Conservation (phyloP, 2,329 filamentous ascomycete genomes). For the Sporothrix brasiliensis region DNA sequence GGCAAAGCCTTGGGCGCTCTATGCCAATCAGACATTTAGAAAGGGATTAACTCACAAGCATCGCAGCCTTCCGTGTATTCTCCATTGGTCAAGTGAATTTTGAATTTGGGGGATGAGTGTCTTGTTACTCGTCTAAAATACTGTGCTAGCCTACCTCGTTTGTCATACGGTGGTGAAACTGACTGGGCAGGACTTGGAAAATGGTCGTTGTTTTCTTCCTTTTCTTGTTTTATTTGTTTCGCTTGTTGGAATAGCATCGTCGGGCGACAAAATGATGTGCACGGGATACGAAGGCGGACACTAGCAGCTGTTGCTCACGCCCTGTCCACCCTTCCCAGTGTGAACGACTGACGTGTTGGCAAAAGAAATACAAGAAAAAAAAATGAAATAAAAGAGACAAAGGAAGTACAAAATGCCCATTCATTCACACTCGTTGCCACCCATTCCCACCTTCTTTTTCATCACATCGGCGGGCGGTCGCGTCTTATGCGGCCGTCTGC, state of each 20-base stretch:
- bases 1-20: conserved; percentile 11
- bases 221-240: too few relatives aligned
- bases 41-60: background rate
- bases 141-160: background rate
- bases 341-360: conserved; percentile 9
- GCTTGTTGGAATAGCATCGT: background rate
- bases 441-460: background rate
- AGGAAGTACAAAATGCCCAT: background rate
- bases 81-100: background rate
- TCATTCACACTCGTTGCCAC: background rate
- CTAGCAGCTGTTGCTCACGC: background rate
- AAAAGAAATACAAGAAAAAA: background rate
- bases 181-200: background rate
- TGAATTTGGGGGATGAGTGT: too few relatives aligned
- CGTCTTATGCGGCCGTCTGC: conserved; percentile 24
- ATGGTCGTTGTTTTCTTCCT: background rate
- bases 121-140: background rate
- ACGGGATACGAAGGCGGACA: background rate
- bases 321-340: background rate
- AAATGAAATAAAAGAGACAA: background rate
- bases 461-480: conserved; percentile 21
- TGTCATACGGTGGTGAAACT: background rate
- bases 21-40: conserved; percentile 20
- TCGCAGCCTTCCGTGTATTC: conserved; percentile 2
- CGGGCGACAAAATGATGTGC: conserved; percentile 4